Evolutionary conservation across 352 stramenopile genomes (phyloP).

Genomic region (Aphanomyces astaci): DNA sequence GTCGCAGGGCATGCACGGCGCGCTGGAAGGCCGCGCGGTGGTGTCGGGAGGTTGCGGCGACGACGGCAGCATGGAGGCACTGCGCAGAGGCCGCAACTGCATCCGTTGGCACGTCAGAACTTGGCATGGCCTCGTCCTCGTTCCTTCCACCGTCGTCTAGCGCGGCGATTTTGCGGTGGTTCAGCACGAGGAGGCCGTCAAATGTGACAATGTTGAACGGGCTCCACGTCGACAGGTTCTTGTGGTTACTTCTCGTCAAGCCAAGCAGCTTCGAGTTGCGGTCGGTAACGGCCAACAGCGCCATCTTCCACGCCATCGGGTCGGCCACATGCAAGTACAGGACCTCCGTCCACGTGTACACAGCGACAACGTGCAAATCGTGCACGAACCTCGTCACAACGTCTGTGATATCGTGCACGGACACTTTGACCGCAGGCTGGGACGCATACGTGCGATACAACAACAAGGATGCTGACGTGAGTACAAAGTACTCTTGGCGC

Average conservation of each 20-base stretch:
- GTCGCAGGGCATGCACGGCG: conserved; percentile 40
- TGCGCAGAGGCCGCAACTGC: not conserved
- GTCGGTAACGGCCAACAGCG: not conserved
- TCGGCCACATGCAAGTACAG: conserved; percentile 20
- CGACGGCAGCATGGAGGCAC: not conserved
- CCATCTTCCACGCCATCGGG: conserved; percentile 3
- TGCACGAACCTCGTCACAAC: conserved; percentile 30
- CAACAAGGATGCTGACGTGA: conserved; percentile 46
- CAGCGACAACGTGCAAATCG: conserved; percentile 28
- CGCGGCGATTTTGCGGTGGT: not conserved
- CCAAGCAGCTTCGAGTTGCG: not conserved
- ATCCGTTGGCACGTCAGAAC: no score
- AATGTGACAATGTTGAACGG: conserved; percentile 22
- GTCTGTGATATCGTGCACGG: conserved; percentile 40
- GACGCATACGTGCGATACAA: conserved; percentile 66
- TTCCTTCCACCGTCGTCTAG: no score
- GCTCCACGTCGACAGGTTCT: conserved; percentile 1
- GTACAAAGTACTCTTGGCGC: conserved; percentile 64
- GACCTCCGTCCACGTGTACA: conserved; percentile 24
- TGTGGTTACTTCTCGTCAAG: not conserved
- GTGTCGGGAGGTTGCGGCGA: not conserved
- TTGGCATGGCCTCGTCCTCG: no score
- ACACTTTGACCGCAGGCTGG: conserved; percentile 33
- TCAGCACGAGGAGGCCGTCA: conserved; percentile 18
- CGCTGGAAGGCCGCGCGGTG: conserved; percentile 44